A percentile compares a stretch with the other conserved stretches of the same genome.
Evolutionary conservation across 2,329 filamentous ascomycete genomes (phyloP).

Genomic region (Thelonectria blattea): DNA sequence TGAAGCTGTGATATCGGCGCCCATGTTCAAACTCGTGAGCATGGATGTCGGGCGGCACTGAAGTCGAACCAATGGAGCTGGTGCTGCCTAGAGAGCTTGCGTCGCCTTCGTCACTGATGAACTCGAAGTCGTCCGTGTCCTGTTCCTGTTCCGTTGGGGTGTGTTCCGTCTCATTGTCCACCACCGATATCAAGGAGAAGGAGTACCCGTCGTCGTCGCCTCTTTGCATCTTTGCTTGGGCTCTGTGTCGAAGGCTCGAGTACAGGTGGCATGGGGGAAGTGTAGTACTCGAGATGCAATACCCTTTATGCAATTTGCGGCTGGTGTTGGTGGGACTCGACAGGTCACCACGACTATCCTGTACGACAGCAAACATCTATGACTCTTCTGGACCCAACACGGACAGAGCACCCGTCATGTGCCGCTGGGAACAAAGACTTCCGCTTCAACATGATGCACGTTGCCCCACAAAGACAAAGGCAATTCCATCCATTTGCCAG

Average conservation of each 20-base stretch:
- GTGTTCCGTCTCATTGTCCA: conserved; percentile 33
- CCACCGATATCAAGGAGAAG: conserved; percentile 41
- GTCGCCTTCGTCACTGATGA: conserved; percentile 33
- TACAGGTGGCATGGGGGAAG: background rate
- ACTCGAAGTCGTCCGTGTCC: conserved; percentile 41
- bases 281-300: conserved; percentile 15
- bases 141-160: conserved; percentile 39
- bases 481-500: conserved; percentile 11
- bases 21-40: conserved; percentile 44
- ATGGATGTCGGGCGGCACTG: conserved; percentile 43
- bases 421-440: conserved; percentile 27
- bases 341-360: conserved; percentile 24
- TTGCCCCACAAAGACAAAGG: conserved; percentile 21
- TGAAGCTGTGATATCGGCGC: conserved; percentile 52
- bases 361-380: conserved; percentile 28
- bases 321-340: conserved; percentile 11
- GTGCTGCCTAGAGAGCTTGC: conserved; percentile 32
- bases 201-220: conserved; percentile 35
- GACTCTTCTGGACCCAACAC: conserved; percentile 18
- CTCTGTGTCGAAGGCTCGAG: background rate
- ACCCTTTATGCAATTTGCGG: conserved; percentile 26
- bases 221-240: conserved; percentile 30
- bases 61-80: conserved; percentile 42
- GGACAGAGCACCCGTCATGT: conserved; percentile 16
- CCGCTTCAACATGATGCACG: conserved; percentile 20